Base-by-base conservation (phyloP, 1,284 basidiomycete species). In the Cystobasidium sp. region DNA sequence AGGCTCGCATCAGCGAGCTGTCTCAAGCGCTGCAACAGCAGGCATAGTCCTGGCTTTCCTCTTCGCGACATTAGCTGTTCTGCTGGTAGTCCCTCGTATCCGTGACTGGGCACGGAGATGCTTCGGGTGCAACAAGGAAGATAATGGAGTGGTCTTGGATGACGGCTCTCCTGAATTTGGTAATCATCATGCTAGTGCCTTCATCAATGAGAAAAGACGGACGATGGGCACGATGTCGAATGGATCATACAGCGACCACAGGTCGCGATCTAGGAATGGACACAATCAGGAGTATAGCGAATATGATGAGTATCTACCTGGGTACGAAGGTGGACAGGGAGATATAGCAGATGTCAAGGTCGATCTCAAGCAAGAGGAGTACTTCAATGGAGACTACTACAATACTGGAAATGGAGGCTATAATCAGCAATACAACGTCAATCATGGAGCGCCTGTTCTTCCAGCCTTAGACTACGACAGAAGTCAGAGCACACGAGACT, bases 11-110 rank as follows among this genome's bases (percentile, higher is more conserved):
- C 49, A 58, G 49, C 44, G 62, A 31, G 70, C 70, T 22, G 22
- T 72, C 39, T 72, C 70, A 3, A 52, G 37, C 18, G 70, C 70
- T 14, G 70, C 70, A 51, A 72, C 61, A 24, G 41, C 70, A 31
- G 70, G 70, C 14, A 59, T 72, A 5, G 70, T 72, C 8, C 31
- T 64, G 49, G 70, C 70, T 16, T 18, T 72, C 5, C 51, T 72
- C 9, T 65, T 72, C 46, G 51, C 53, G 18, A 65, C 49, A 2
- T 61, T 72, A 20, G 61, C 62, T 41, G 49, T 65, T 6, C 49
- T 72, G 37, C 70, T 65, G 39, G 41, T 65, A 31, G 52, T 72
- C 3, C 70, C 62, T 37, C 64, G 49, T 7, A 39, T 72, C 6
- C 43, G 70, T n/a, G 51, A 65, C 22, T 61, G 58, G 58, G 16